Conservation (phyloP, 148 eudicot species). For the Cornus kousa region DNA sequence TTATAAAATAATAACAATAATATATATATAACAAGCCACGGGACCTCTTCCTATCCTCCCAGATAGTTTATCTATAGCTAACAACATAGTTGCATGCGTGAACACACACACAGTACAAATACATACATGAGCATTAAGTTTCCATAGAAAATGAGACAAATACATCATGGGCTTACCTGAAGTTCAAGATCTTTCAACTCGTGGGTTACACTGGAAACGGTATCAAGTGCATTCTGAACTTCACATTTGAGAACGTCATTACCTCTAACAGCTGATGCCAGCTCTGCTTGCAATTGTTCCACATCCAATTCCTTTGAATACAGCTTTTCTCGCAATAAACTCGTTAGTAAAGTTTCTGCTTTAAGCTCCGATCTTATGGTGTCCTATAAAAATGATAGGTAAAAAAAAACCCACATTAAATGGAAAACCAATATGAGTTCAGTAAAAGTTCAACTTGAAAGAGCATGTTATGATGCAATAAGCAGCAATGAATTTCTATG, state of each 20-base stretch:
- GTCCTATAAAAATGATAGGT: slow-evolving; percentile 36
- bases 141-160: not conserved
- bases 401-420: not conserved
- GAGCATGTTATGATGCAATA: not conserved
- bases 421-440: not conserved
- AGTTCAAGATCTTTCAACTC: slow-evolving; percentile 83
- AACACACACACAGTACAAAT: not conserved
- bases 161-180: slow-evolving; percentile 41
- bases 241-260: slow-evolving; percentile 76
- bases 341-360: slow-evolving; percentile 75
- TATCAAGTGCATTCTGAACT: slow-evolving; percentile 75
- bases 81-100: too few relatives aligned
- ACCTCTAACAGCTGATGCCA: slow-evolving; percentile 74
- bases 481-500: not conserved
- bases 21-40: too few relatives aligned
- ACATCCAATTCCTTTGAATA: slow-evolving; percentile 61
- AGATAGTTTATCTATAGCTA: too few relatives aligned
- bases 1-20: too few relatives aligned
- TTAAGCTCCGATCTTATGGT: slow-evolving; percentile 53
- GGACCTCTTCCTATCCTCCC: too few relatives aligned
- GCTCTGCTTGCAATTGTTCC: slow-evolving; percentile 85
- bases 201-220: slow-evolving; percentile 69
- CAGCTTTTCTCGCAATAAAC: slow-evolving; percentile 69
- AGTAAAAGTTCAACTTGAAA: not conserved
- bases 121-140: not conserved